phyloP scores from a whole-genome alignment of 768 basidiomycete genomes.

The Russula sp. region DNA sequence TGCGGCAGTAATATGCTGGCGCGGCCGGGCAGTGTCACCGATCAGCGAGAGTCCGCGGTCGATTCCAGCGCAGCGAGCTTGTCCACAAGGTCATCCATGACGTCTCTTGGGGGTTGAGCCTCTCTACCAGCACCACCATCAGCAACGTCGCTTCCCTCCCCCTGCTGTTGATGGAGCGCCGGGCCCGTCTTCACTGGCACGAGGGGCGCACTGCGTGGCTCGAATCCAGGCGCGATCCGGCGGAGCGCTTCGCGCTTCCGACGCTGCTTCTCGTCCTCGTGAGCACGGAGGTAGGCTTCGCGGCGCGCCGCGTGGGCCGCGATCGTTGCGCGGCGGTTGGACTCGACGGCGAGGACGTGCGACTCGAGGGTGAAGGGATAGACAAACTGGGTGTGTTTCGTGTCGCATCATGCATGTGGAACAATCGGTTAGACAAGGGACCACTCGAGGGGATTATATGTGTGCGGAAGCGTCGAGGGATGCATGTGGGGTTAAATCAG shows the following conservation, averaged over 20 bases:
- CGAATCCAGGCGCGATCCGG: constrained; percentile 80
- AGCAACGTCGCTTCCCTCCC: too few species aligned
- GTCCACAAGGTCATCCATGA: constrained; percentile 24
- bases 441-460: neutral
- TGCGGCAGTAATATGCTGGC: neutral
- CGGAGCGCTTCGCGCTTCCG: constrained; percentile 59
- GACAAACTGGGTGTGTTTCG: constrained; percentile 59
- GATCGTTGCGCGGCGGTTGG: constrained; percentile 61
- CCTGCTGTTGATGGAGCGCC: neutral
- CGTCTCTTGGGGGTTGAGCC: constrained; percentile 9
- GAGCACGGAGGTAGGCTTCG: constrained; percentile 60
- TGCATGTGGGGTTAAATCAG: neutral
- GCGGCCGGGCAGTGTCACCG: neutral
- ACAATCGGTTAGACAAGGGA: neutral
- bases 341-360: constrained; percentile 72
- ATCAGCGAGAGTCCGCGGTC: neutral
- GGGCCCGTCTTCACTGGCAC: constrained; percentile 10
- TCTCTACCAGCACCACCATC: neutral
- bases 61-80: constrained; percentile 16
- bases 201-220: constrained; percentile 27
- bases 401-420: neutral
- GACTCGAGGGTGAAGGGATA: constrained; percentile 94
- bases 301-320: constrained; percentile 60
- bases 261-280: constrained; percentile 73
- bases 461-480: neutral